Percentiles rank a stretch among this genome's conserved stretches.
Conservation (phyloP, 176 grass and related monocot species). For the Poa pratensis region DNA sequence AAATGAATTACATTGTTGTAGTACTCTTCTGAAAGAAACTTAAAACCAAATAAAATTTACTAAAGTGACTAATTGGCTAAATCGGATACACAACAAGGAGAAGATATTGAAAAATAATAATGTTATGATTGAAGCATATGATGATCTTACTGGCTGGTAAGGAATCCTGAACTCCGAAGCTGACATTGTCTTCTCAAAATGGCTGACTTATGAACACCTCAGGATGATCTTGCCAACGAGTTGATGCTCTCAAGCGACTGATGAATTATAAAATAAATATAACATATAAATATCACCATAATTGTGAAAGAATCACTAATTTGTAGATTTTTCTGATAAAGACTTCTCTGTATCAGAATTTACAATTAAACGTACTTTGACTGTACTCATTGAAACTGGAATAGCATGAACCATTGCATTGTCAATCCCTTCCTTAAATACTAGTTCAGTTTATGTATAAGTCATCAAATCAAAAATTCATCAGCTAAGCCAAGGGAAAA, state of each 20-base stretch:
- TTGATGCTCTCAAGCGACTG: conserved; percentile 22
- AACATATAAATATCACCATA: conserved; percentile 24
- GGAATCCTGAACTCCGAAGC: conserved; percentile 65
- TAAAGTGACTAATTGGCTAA: conserved; percentile 23
- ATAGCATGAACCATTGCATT: conserved; percentile 12
- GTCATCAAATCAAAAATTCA: background rate
- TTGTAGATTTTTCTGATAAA: background rate
- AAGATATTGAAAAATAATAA: conserved; percentile 27
- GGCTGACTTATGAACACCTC: conserved; percentile 17
- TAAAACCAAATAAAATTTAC: conserved; percentile 45
- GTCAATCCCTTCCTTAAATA: background rate
- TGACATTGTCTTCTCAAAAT: conserved; percentile 57
- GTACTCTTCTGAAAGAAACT: conserved; percentile 12
- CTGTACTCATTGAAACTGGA: background rate
- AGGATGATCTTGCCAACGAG: conserved; percentile 23
- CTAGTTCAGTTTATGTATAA: background rate
- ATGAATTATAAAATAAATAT: conserved; percentile 16
- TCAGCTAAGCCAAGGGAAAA: conserved; percentile 16
- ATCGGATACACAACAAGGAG: background rate
- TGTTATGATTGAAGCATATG: conserved; percentile 30
- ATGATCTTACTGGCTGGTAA: conserved; percentile 57
- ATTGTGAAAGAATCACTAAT: conserved; percentile 6
- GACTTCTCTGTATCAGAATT: background rate
- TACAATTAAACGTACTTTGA: conserved; percentile 3
- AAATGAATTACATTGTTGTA: conserved; percentile 36